Percentiles rank a stretch among this genome's conserved stretches.
Evolutionary conservation across 805 yeast species (phyloP).

Genomic region (Ogataea paraovalis): DNA sequence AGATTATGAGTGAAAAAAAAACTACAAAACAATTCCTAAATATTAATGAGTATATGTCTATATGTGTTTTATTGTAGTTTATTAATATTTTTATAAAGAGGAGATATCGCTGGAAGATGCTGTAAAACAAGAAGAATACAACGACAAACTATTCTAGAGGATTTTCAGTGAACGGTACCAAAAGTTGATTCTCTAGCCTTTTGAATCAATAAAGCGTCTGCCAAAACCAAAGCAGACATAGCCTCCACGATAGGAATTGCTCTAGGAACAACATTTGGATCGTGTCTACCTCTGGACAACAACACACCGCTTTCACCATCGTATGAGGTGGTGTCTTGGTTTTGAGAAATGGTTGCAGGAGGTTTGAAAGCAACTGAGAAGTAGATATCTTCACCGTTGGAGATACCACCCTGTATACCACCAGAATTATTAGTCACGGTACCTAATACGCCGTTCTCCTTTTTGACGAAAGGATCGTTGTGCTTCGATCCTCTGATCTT

Average conservation of each 20-base stretch:
- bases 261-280: conserved; percentile 97
- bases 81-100: too few relatives aligned
- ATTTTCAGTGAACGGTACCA: conserved; percentile 25
- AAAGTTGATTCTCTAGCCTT: conserved; percentile 69
- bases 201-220: conserved; percentile 82
- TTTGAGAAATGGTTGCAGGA: conserved; percentile 95
- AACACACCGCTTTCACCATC: conserved; percentile 84
- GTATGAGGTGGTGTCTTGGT: conserved; percentile 83
- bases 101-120: too few relatives aligned
- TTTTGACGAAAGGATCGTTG: conserved; percentile 79
- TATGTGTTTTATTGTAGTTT: too few relatives aligned
- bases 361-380: conserved; percentile 96
- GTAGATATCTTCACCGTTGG: conserved; percentile 93
- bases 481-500: conserved; percentile 88
- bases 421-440: conserved; percentile 92
- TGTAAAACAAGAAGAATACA: not conserved
- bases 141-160: not conserved
- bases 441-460: conserved; percentile 56
- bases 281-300: conserved; percentile 97
- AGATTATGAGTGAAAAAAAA: conserved; percentile 8
- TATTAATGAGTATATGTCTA: too few relatives aligned
- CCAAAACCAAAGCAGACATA: conserved; percentile 92
- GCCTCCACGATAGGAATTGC: conserved; percentile 98
- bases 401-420: conserved; percentile 97
- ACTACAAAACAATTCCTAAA: too few relatives aligned